These are phyloP conservation scores for Lasiosphaeria ovina DNA, from an alignment of 495 filamentous ascomycete genomes.

Conservation along the genomic window DNA sequence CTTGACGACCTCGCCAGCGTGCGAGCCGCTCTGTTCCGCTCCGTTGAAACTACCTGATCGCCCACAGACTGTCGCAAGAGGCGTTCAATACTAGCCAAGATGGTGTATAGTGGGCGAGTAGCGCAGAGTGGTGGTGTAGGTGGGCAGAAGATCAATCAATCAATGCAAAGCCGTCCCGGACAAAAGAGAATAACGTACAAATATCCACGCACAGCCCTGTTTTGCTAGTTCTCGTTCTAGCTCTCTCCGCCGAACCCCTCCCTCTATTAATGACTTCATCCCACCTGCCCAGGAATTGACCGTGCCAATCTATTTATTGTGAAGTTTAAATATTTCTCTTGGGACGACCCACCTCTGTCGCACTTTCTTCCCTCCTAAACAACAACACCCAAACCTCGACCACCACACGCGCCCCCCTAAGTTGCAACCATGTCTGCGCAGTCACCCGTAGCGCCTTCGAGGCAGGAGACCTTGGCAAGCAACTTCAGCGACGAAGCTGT, in stretches of 20 bases:
- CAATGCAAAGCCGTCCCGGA: not conserved
- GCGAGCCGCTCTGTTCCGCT: too few relatives aligned
- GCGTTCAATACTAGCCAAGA: too few relatives aligned
- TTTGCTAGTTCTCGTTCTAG: not conserved
- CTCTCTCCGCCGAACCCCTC: too few relatives aligned
- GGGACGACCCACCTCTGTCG: not conserved
- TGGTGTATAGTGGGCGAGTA: too few relatives aligned
- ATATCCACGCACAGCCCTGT: not conserved
- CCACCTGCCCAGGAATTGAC: not conserved
- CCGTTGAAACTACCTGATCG: too few relatives aligned
- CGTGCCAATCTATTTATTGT: too few relatives aligned
- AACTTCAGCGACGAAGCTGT: slow-evolving; percentile 59
- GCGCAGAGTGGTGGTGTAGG: too few relatives aligned
- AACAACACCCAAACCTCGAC: not conserved
- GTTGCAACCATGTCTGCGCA: slow-evolving; percentile 9
- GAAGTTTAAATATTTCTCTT: too few relatives aligned
- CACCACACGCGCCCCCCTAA: not conserved
- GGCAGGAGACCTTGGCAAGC: slow-evolving; percentile 55
- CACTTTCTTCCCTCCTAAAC: not conserved
- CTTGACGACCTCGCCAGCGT: too few relatives aligned
- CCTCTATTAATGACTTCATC: not conserved
- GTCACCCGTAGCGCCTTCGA: slow-evolving; percentile 45
- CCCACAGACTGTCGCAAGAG: too few relatives aligned
- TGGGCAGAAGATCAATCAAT: too few relatives aligned
- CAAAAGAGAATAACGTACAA: not conserved